Percentiles rank a stretch among this genome's conserved stretches.
These are phyloP conservation scores for Coniochaeta hoffmannii DNA, from an alignment of 2,329 filamentous ascomycete genomes.

Conservation along the genomic window DNA sequence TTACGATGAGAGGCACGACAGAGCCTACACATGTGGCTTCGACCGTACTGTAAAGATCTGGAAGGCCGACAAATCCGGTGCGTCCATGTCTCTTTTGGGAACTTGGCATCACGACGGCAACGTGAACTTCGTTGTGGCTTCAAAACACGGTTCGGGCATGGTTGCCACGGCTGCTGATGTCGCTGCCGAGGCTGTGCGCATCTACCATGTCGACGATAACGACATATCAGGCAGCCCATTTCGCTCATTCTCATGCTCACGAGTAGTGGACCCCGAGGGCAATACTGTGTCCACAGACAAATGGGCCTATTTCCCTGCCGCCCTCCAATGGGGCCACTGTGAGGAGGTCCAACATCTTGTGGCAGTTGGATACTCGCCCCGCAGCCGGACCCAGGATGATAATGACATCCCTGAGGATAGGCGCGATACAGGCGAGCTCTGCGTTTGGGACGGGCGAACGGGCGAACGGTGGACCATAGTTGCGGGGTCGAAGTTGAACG, in stretches of 20 bases:
- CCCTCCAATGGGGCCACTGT: conserved; percentile 53
- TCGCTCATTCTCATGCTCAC: conserved; percentile 32
- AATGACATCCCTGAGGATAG: conserved; percentile 51
- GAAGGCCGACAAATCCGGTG: conserved; percentile 31
- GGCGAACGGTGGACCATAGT: conserved; percentile 38
- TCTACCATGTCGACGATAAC: conserved; percentile 39
- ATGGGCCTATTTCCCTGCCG: conserved; percentile 58
- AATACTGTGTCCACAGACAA: conserved; percentile 28
- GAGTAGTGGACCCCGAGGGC: conserved; percentile 21
- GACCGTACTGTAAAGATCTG: conserved; percentile 56
- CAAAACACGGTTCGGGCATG: conserved; percentile 36
- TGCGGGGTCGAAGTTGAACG: conserved; percentile 47
- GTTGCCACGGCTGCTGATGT: conserved; percentile 56
- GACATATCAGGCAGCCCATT: conserved; percentile 30
- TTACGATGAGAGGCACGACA: conserved; percentile 35
- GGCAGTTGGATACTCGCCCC: conserved; percentile 55
- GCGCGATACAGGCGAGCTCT: conserved; percentile 50
- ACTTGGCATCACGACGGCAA: conserved; percentile 51
- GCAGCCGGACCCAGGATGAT: conserved; percentile 44
- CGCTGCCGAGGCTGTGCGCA: conserved; percentile 42
- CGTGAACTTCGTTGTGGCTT: conserved; percentile 56
- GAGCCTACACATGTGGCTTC: conserved; percentile 54
- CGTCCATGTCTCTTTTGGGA: conserved; percentile 33
- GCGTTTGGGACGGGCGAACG: conserved; percentile 46
- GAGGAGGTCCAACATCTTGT: conserved; percentile 40